Base-by-base conservation (phyloP, 148 eudicot species). In the Limonium bicolor region DNA sequence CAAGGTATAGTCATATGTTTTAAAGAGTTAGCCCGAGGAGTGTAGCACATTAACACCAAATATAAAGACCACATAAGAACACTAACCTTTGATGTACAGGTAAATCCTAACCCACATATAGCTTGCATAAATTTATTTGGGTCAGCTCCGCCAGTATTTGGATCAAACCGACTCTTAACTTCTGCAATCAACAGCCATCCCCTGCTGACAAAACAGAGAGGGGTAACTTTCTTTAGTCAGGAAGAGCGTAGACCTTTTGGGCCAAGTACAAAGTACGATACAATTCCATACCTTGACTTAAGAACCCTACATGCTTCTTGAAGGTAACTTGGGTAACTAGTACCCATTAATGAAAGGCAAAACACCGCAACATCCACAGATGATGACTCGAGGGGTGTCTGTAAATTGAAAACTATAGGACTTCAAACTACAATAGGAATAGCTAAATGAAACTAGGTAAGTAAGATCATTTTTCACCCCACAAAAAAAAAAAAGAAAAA, bases 181-280 rank as follows among this genome's bases (percentile, higher is more conserved):
- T 88, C 96, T 15, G 96, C 96, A 65, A 88, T 88, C 69, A 88
- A 56, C 54, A 88, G 94, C 94, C 94, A 83, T 15, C 96, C 96
- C 36, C 96, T 88, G 53, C 31, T 14, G 22, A 32, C 38, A 48
- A 17, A 38, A 51, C 5, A 16, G 18, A 47, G 41, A 31, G 11
- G 17, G 21, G 10, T 14, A n/a, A 26, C 15, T 2, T 22, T 23
- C 2, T 5, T 20, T 18, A 15, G 36, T 29, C 20, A 13, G 3
- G 14, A 38, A 31, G 7, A 5, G 6, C 15, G 23, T 32, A n/a
- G 5, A 25, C 27, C 2, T 13, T 43, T 43, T 29, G 2, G 5
- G 19, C n/a, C 13, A 13, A 16, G n/a, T 1, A 19, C 34, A 28
- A 15, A 4, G 20, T 8, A 29, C n/a, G 22, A 21, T 13, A 35